Evolutionary conservation across 2,329 filamentous ascomycete genomes (phyloP), one percentile per base, ranked within the genome.

Genomic region (Sporothrix pseudoabietina): DNA sequence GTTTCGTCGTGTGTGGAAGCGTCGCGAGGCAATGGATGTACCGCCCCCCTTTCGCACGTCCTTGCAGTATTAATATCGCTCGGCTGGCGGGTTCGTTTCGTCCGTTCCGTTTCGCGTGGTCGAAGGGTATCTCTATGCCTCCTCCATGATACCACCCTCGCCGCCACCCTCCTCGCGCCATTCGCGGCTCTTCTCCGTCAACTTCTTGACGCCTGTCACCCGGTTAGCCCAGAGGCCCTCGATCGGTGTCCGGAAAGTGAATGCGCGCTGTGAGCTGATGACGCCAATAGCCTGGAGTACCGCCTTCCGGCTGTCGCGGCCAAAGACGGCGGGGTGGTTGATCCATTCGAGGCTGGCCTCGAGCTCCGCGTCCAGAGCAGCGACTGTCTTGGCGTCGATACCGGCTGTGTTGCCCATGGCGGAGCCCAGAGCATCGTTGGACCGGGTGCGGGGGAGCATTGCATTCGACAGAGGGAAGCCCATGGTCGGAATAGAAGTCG

Each of bases 211-310:
- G 32, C 96, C 96, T 16, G 86, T 83, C 26, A 98, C 91, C 52
- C 96, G 89, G 55, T 88, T 88, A 1, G 96, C 94, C 94, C 95
- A 98, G 41, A 98, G 87, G 44, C 90, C 89, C 84, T 99, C 96
- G 6, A 95, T 92, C 0, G 94, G 90, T 1, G 94, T 96, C 70
- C 95, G 90, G 87, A 95, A 98, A 0, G 96, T 98, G 80, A 95
- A 97, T 12, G 92, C 94, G 65, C 96, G 89, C 82, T 99, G 96
- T 7, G 93, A 97, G 79, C 93, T 96, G 78, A 99, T 98, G 75
- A 98, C 94, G 7, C 96, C 95, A 77, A 99, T 98, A 19, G 94
- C 94, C 81, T 99, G 96, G 32, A 99, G 86, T 1, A 99, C 94
- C 4, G 95, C 94, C 84, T 99, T 99, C 78, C 96, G 91, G 73